phyloP scores from a whole-genome alignment of 768 basidiomycete species.

The Suillus fuscotomentosus region DNA sequence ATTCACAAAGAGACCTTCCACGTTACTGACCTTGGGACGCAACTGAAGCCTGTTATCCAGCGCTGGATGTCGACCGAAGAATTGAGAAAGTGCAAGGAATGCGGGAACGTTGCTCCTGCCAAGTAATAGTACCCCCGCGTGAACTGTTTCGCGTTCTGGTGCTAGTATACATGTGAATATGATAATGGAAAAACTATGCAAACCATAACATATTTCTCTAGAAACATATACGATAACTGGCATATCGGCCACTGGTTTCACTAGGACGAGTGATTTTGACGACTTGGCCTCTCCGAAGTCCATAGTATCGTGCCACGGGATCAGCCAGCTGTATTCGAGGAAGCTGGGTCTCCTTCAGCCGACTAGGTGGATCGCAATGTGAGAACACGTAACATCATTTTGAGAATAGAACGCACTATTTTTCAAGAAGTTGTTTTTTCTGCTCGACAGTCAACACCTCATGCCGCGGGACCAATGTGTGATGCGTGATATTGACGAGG shows the following conservation, averaged over 20 bases:
- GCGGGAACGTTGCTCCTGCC: slow-evolving; percentile 61
- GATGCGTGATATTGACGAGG: slow-evolving; percentile 96
- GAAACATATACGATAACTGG: slow-evolving; percentile 91
- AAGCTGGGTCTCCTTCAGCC: slow-evolving; percentile 95
- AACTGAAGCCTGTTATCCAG: slow-evolving; percentile 89
- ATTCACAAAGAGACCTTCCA: slow-evolving; percentile 86
- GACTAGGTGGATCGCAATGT: slow-evolving; percentile 47
- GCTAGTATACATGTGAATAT: slow-evolving; percentile 5
- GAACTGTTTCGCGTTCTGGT: neutral
- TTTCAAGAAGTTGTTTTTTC: slow-evolving; percentile 81
- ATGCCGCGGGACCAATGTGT: slow-evolving; percentile 92
- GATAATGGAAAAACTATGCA: neutral
- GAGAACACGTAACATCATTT: slow-evolving; percentile 9
- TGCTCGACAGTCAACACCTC: slow-evolving; percentile 83
- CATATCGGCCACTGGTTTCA: slow-evolving; percentile 94
- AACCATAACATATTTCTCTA: slow-evolving; percentile 30
- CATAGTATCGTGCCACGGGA: slow-evolving; percentile 98
- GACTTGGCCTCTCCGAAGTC: slow-evolving; percentile 91
- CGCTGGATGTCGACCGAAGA: slow-evolving; percentile 71
- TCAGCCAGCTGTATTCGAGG: slow-evolving; percentile 96
- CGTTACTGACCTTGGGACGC: slow-evolving; percentile 87
- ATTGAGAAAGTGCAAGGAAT: slow-evolving; percentile 67
- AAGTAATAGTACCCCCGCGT: slow-evolving; percentile 37
- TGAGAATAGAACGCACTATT: slow-evolving; percentile 72
- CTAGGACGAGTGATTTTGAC: slow-evolving; percentile 97